Base-by-base conservation (phyloP, 352 stramenopile species). In the Phytophthora cactorum region DNA sequence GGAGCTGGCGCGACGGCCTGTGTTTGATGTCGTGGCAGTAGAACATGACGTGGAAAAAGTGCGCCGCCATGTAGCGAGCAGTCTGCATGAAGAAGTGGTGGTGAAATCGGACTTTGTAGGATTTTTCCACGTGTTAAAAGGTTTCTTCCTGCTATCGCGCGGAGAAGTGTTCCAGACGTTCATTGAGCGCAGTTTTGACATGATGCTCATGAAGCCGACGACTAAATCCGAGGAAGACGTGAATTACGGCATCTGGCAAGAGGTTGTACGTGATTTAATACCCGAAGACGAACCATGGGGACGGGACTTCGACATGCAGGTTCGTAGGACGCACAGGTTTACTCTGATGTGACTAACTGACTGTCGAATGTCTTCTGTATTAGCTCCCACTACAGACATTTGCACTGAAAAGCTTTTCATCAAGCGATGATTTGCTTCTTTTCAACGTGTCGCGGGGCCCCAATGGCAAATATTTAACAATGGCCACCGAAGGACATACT, bases 111-210 rank as follows among this genome's bases (percentile, higher is more conserved):
- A 86, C 10, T 95, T 95, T 63, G 75, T 88, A 2, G 65, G 74
- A 9, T 88, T 82, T 50, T 56, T 91, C 27, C 71, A 78, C 28
- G 62, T 75, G 6, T 61, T 95, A 14, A 92, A 92, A 55, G 69
- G 76, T 0, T 91, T 90, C 59, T 95, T 91, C 52, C 49, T 95
- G 27, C 44, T 92, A 3, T 73, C 81, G 2, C 78, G 83, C 15
- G 87, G 87, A 5, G 87, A 92, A 58, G 50, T 95, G 11, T 92
- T 92, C 47, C 83, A 93, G 59, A 76, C 83, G 34, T 79, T 95
- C 11, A 77, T 95, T 39, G 84, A 95, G 41, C 73, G 80, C 2
- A 90, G 71, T 59, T 81, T 76, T 41, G 59, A 74, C 4, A 63
- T 88, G 49, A 92, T 95, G 83, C 60, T 72, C 0, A 8, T 61